These are phyloP conservation scores for Fraxinus sp. DNA, from an alignment of 305 asterid genomes.

Conservation along the genomic window DNA sequence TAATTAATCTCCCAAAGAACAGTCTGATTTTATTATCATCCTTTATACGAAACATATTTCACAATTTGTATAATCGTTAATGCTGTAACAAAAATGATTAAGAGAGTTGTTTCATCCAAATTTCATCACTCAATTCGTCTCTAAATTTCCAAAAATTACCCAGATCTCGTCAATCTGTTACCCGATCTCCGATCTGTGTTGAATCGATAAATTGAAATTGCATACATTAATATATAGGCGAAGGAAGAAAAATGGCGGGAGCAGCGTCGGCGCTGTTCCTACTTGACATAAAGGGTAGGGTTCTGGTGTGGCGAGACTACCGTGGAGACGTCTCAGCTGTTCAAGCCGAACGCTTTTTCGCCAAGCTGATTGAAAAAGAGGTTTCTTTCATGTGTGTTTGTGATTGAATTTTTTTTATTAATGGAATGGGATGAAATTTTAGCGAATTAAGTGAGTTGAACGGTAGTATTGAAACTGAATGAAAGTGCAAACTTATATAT, in stretches of 20 bases:
- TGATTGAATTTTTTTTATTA: slow-evolving; percentile 2
- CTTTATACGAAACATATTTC: background rate
- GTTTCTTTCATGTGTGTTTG: slow-evolving; percentile 31
- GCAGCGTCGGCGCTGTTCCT: slow-evolving; percentile 99
- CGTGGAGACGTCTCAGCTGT: slow-evolving; percentile 83
- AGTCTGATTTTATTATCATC: background rate
- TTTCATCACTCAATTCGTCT: slow-evolving; percentile 15
- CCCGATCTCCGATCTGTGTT: slow-evolving; percentile 1
- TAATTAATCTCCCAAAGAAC: background rate
- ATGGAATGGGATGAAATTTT: background rate
- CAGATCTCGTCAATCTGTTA: background rate
- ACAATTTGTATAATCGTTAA: background rate
- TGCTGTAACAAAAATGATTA: slow-evolving; percentile 27
- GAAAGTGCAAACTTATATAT: background rate
- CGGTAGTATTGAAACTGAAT: background rate
- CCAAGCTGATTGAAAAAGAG: slow-evolving; percentile 84
- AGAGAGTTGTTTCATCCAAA: background rate
- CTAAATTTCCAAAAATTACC: background rate
- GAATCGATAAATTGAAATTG: background rate
- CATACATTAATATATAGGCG: background rate
- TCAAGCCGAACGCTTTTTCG: slow-evolving; percentile 83
- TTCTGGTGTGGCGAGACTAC: slow-evolving; percentile 90
- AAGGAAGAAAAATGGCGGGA: slow-evolving; percentile 57
- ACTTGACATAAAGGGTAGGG: slow-evolving; percentile 83
- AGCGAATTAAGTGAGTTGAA: background rate